Conservation (phyloP, 345 rosid genomes). For the Hirschfeldia incana region DNA sequence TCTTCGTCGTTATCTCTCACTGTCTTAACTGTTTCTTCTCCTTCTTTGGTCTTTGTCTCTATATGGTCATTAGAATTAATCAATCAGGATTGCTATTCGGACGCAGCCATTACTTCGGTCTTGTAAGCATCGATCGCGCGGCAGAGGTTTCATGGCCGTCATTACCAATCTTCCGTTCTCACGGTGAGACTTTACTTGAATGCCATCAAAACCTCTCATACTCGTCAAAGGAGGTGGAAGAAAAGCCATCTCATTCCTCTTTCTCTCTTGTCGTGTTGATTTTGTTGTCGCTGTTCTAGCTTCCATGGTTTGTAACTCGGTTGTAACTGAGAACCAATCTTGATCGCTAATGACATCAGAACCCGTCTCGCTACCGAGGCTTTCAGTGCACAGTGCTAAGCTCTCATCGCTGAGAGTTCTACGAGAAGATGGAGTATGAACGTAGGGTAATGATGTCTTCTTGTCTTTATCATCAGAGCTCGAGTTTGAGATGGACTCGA, state of each 20-base stretch:
- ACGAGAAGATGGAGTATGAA: conserved; percentile 49
- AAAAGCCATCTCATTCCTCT: conserved; percentile 41
- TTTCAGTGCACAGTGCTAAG: conserved; percentile 83
- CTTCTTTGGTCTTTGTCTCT: conserved; percentile 24
- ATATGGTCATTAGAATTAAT: conserved; percentile 36
- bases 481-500: conserved; percentile 41
- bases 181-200: conserved; percentile 64
- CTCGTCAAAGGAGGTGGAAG: conserved; percentile 88
- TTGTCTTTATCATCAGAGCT: conserved; percentile 33
- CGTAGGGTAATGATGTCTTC: conserved; percentile 32
- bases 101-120: conserved; percentile 85
- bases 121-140: conserved; percentile 42
- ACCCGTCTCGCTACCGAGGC: conserved; percentile 82
- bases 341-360: conserved; percentile 45
- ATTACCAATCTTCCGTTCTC: conserved; percentile 74
- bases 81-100: conserved; percentile 47
- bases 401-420: conserved; percentile 61
- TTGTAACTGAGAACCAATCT: conserved; percentile 41
- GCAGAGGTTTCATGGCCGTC: conserved; percentile 47
- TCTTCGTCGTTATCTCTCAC: conserved; percentile 24
- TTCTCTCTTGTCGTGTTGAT: conserved; percentile 11
- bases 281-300: conserved; percentile 25
- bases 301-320: conserved; percentile 39
- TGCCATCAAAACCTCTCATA: conserved; percentile 50
- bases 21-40: conserved; percentile 11